These are phyloP conservation scores for Ceratorhiza oryzae-sativae DNA, from an alignment of 1,284 basidiomycete species.

Conservation along the genomic window DNA sequence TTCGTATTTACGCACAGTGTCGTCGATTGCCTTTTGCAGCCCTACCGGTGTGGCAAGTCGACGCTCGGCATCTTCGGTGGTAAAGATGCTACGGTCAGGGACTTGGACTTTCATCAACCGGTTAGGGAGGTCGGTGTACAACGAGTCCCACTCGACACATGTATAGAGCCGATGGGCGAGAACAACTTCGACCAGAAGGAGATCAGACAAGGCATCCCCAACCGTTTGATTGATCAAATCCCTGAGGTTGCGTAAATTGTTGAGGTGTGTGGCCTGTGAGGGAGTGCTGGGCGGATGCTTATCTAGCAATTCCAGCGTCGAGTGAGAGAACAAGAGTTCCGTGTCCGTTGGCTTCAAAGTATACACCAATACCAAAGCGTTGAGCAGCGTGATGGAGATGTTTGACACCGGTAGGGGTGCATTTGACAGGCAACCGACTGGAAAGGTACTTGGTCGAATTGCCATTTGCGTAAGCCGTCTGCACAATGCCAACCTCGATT, in stretches of 20 bases:
- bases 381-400: slow-evolving; percentile 98
- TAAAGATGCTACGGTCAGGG: slow-evolving; percentile 82
- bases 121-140: slow-evolving; percentile 95
- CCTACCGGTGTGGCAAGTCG: slow-evolving; percentile 81
- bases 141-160: slow-evolving; percentile 89
- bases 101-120: slow-evolving; percentile 96
- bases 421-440: slow-evolving; percentile 90
- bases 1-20: slow-evolving; percentile 80
- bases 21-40: slow-evolving; percentile 88
- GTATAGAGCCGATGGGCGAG: slow-evolving; percentile 87
- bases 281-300: slow-evolving; percentile 77
- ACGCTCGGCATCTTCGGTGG: slow-evolving; percentile 94
- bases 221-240: slow-evolving; percentile 98
- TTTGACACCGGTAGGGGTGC: slow-evolving; percentile 97
- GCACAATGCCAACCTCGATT: slow-evolving; percentile 90
- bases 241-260: slow-evolving; percentile 77
- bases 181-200: slow-evolving; percentile 94
- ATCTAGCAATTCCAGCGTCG: slow-evolving; percentile 67
- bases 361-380: slow-evolving; percentile 92
- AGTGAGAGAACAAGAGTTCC: slow-evolving; percentile 94
- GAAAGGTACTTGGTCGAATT: slow-evolving; percentile 91
- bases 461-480: slow-evolving; percentile 99
- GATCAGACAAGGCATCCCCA: slow-evolving; percentile 95
- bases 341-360: slow-evolving; percentile 99
- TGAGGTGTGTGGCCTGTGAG: slow-evolving; percentile 79